Conservation (phyloP, 2,329 filamentous ascomycete species). For the Fusarium sp. region DNA sequence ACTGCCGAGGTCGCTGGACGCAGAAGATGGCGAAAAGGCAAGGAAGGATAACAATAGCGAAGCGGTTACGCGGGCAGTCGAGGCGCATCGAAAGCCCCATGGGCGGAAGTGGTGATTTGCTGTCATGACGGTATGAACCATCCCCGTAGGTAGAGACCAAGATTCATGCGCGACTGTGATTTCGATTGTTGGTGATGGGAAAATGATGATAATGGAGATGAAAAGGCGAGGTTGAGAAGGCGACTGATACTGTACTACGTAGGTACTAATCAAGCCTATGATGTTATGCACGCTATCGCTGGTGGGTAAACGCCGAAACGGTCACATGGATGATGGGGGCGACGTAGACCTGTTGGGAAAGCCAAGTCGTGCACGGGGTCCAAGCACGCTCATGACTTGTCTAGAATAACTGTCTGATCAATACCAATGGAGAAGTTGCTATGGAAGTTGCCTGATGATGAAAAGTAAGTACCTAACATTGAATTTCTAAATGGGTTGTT, state of each 20-base stretch:
- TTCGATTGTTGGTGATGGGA: neutral
- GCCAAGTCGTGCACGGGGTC: conserved; percentile 30
- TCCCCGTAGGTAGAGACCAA: conserved; percentile 6
- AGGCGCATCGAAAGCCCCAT: conserved; percentile 59
- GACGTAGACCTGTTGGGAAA: conserved; percentile 28
- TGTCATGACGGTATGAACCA: conserved; percentile 42
- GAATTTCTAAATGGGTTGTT: neutral
- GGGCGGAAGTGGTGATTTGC: conserved; percentile 30
- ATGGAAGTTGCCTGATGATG: neutral
- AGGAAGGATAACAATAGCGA: conserved; percentile 76
- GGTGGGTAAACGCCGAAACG: conserved; percentile 26
- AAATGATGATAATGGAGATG: conserved; percentile 21
- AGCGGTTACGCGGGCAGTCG: conserved; percentile 73
- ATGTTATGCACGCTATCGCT: conserved; percentile 49
- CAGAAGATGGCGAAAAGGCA: conserved; percentile 64
- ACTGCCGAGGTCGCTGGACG: conserved; percentile 52
- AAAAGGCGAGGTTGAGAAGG: conserved; percentile 25
- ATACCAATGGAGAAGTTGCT: conserved; percentile 16
- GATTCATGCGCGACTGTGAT: conserved; percentile 14
- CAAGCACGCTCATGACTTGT: conserved; percentile 10
- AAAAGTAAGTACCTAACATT: too few species aligned
- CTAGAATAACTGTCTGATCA: neutral
- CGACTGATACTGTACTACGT: conserved; percentile 33
- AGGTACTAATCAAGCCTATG: conserved; percentile 40
- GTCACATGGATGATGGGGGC: conserved; percentile 32